Base-by-base conservation (phyloP, 2,329 filamentous ascomycete genomes). In the Sordariomycetes sp. region DNA sequence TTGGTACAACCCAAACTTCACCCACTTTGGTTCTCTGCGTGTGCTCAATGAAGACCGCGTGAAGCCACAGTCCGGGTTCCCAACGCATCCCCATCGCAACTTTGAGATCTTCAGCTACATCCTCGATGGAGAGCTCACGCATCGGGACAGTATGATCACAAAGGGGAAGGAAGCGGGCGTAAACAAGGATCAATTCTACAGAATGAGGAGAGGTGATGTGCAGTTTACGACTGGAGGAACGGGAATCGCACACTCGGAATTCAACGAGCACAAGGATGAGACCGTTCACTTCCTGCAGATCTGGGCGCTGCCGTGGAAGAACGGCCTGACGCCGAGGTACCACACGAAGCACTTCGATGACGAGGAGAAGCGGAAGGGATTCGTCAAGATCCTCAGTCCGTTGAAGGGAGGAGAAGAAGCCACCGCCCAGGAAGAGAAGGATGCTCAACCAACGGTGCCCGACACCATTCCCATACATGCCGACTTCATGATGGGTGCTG, bases 51-150 rank as follows among this genome's bases (percentile, higher is more conserved):
- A 94, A 63, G 86, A 94, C 55, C 80, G 85, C 21, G 86, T 94
- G 21, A 72, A 75, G 48, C 64, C 79, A 19, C 72, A 75, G 39
- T 76, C 71, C 8, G 86, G 86, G 5, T 94, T 94, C 61, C 85
- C 86, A 4, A 87, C 84, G 0, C 87, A 94, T 53, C 78, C 78
- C 18, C 87, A 94, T 58, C 74, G 81, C 42, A 83, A 94, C 55
- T 88, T 86, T 55, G 83, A 93, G 58, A 94, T 94, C 61, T 93
- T 90, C 69, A 80, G 72, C 51, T 92, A 94, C 61, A 81, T 93
- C 49, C 67, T 94, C n/a, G 75, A 68, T 30, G 86, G 87, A 42
- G 84, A 90, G 59, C 72, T 94, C 42, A 90, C 87, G 31, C 87
- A 94, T 63, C 80, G 86, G 31, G 86, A 94, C 60, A 83, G 75